Evolutionary conservation across 106 monocot species (phyloP), one percentile per base, ranked within the genome.

Genomic region (Dendrobium officinale): DNA sequence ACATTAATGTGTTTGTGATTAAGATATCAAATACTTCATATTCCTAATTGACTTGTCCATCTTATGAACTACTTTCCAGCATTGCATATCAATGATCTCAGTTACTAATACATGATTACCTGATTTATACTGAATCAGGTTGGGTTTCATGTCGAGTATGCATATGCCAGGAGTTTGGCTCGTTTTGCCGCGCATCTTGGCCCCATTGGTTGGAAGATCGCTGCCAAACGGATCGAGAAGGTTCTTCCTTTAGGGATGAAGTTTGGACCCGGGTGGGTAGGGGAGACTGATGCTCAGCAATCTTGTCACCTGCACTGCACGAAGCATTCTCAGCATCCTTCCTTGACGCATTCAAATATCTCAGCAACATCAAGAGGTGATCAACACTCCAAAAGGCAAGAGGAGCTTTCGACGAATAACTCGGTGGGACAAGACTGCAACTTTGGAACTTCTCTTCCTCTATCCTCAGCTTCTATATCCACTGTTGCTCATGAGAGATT

Each of bases 141-240:
- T 75, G 94, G 98, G 33, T 68, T 98, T 87, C 89, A 89, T 47
- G 72, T 86, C 82, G 92, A 92, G 82, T 77, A 90, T 79, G 82
- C 91, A 42, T 98, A 95, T 79, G 92, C 98, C 13, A 91, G 98
- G 80, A 98, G 98, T 74, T 81, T 98, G 78, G 98, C 98, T 77
- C 78, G 98, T 70, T 98, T 92, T 86, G 92, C 95, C 26, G 89
- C 92, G 58, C 88, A 89, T 40, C 85, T 95, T 51, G 95, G 92
- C 4, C 89, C 94, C 19, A 16, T 85, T 81, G 94, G 87, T 37
- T 98, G 98, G 98, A 77, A 84, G 20, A 83, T 98, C 31, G 87
- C 92, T 67, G 81, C 90, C 42, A 83, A 83, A 68, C 82, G 73
- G 74, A 92, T 98, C 18, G 81, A 93, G 81, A 89, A 87, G 72